Conservation (phyloP, 2,329 filamentous ascomycete species). For the Neonectria punicea region DNA sequence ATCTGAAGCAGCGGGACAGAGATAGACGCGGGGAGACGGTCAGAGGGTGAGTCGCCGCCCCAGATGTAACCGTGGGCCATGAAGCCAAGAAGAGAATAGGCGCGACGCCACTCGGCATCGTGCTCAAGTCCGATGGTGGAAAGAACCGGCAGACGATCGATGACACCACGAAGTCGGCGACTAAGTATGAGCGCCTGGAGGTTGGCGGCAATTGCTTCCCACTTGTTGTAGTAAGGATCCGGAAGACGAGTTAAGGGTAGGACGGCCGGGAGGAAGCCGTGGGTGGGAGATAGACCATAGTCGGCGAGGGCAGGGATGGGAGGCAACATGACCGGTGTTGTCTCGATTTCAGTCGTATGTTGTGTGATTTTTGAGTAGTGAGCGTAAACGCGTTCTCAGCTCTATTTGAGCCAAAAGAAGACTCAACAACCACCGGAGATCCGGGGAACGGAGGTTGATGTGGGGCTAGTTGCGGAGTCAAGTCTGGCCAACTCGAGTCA, state of each 20-base stretch:
- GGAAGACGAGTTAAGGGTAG: slow-evolving; percentile 83
- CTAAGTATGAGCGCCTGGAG: slow-evolving; percentile 88
- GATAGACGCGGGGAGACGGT: slow-evolving; percentile 81
- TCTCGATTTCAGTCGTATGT: neutral
- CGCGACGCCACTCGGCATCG: slow-evolving; percentile 91
- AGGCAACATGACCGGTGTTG: slow-evolving; percentile 60
- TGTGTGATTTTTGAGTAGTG: neutral
- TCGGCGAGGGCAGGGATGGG: slow-evolving; percentile 73
- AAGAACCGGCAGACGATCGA: slow-evolving; percentile 85
- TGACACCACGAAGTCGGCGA: slow-evolving; percentile 80
- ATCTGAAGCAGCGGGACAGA: slow-evolving; percentile 84
- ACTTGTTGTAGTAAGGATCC: slow-evolving; percentile 92
- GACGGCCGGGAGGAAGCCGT: slow-evolving; percentile 89
- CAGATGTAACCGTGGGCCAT: slow-evolving; percentile 97
- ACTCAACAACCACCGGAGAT: slow-evolving; percentile 20
- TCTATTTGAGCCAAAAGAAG: slow-evolving; percentile 18
- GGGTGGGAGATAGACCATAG: slow-evolving; percentile 80
- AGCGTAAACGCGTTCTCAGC: neutral
- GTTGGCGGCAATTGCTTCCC: slow-evolving; percentile 88
- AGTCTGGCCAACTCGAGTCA: slow-evolving; percentile 19
- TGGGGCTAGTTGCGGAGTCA: slow-evolving; percentile 36
- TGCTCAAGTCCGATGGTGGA: slow-evolving; percentile 84
- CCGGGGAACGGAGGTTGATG: slow-evolving; percentile 31
- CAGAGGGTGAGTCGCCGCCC: slow-evolving; percentile 86
- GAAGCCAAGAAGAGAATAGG: slow-evolving; percentile 90